Percentiles rank a stretch among this genome's conserved stretches.
phyloP scores from a whole-genome alignment of 805 yeast genomes.

The Ogataea kodamae region DNA sequence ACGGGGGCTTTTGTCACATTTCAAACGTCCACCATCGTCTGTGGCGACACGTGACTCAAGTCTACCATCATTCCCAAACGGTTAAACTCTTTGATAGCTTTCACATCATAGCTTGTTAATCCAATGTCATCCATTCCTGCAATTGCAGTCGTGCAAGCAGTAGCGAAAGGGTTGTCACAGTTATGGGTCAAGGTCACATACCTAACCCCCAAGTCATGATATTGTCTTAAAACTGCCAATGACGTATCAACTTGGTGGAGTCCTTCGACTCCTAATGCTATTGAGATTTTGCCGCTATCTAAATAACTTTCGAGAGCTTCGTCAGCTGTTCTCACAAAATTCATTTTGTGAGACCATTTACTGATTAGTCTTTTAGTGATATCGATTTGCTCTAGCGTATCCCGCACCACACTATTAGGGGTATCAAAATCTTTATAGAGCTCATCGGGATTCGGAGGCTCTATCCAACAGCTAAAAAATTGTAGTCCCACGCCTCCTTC shows the following conservation, averaged over 20 bases:
- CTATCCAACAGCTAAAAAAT: conserved; percentile 48
- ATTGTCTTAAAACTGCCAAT: conserved; percentile 47
- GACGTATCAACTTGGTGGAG: conserved; percentile 51
- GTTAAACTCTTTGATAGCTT: conserved; percentile 48
- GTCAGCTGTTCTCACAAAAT: conserved; percentile 39
- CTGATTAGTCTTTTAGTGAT: conserved; percentile 43
- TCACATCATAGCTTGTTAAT: conserved; percentile 39
- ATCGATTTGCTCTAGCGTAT: conserved; percentile 53
- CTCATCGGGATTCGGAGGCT: conserved; percentile 40
- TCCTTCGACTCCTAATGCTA: conserved; percentile 53
- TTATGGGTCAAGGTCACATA: conserved; percentile 53
- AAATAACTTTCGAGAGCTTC: conserved; percentile 38
- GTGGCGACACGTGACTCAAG: conserved; percentile 45
- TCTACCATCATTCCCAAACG: conserved; percentile 54
- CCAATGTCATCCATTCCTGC: conserved; percentile 47
- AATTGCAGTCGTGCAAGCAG: conserved; percentile 47
- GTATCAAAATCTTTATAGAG: conserved; percentile 43
- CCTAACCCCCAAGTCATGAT: conserved; percentile 47
- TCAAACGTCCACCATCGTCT: conserved; percentile 46
- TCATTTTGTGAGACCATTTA: conserved; percentile 37
- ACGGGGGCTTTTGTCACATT: conserved; percentile 43
- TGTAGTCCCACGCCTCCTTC: conserved; percentile 48
- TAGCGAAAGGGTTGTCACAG: conserved; percentile 56
- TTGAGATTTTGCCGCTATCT: conserved; percentile 36
- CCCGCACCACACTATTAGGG: conserved; percentile 44